Evolutionary conservation across 2,329 filamentous ascomycete species (phyloP).

Genomic region (Pseudocercospora crystallina): DNA sequence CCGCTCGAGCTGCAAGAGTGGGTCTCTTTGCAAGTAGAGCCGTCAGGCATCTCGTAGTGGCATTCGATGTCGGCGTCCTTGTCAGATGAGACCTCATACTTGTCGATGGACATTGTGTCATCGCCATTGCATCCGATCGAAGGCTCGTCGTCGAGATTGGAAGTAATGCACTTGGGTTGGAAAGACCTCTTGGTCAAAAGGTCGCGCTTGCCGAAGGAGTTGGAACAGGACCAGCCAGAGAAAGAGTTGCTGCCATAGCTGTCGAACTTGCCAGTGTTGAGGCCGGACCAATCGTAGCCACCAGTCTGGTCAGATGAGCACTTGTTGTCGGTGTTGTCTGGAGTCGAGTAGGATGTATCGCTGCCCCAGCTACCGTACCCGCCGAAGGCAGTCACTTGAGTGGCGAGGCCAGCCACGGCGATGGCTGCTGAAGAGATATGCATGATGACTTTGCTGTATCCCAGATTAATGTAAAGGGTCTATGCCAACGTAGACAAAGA

Average conservation of each 20-base stretch:
- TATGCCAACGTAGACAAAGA: slow-evolving; percentile 9
- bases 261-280: slow-evolving; percentile 61
- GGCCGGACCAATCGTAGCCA: slow-evolving; percentile 71
- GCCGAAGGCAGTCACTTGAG: slow-evolving; percentile 47
- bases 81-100: slow-evolving; percentile 71
- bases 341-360: slow-evolving; percentile 61
- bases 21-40: slow-evolving; percentile 77
- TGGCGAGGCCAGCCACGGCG: slow-evolving; percentile 31
- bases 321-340: slow-evolving; percentile 71
- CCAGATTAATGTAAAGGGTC: slow-evolving; percentile 5
- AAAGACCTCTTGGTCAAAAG: slow-evolving; percentile 47
- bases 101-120: slow-evolving; percentile 69
- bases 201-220: slow-evolving; percentile 62
- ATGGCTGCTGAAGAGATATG: slow-evolving; percentile 18
- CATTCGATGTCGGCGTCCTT: slow-evolving; percentile 79
- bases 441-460: slow-evolving; percentile 12
- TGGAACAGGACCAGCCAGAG: slow-evolving; percentile 68
- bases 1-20: slow-evolving; percentile 66
- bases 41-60: slow-evolving; percentile 82
- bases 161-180: slow-evolving; percentile 44
- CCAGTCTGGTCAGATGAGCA: slow-evolving; percentile 68
- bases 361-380: slow-evolving; percentile 48
- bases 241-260: slow-evolving; percentile 73
- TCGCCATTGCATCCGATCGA: slow-evolving; percentile 48
- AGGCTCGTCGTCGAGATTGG: slow-evolving; percentile 46